Percentiles rank a stretch among this genome's conserved stretches.
Evolutionary conservation across 1,284 basidiomycete genomes (phyloP).

Genomic region (Papiliotrema fonsecae): DNA sequence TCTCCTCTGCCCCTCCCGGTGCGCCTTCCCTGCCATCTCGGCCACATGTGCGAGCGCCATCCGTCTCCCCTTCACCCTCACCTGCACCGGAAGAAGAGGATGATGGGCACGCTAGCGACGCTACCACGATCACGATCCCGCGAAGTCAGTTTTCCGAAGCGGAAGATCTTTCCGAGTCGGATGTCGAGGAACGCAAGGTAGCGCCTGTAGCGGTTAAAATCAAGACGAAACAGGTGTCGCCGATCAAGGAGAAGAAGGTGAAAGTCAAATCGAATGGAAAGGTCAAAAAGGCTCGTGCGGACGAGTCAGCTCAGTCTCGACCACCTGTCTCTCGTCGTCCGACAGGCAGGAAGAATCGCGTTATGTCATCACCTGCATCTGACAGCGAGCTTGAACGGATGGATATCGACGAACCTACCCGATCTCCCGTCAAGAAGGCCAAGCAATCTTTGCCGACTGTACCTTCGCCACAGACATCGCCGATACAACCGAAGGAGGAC

Average conservation of each 20-base stretch:
- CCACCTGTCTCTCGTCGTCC: background rate
- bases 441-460: background rate
- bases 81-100: background rate
- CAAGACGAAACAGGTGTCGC: too few species aligned
- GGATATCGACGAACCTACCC: slow-evolving; percentile 4
- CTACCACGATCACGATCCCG: slow-evolving; percentile 32
- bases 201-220: too few species aligned
- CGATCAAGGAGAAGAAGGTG: background rate
- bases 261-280: background rate
- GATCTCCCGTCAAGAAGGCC: background rate
- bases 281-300: background rate
- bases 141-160: slow-evolving; percentile 20
- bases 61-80: slow-evolving; percentile 6
- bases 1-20: background rate
- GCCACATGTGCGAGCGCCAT: background rate
- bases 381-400: slow-evolving; percentile 11
- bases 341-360: slow-evolving; percentile 10
- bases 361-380: slow-evolving; percentile 17
- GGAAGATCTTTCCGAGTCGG: slow-evolving; percentile 4
- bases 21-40: background rate
- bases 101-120: slow-evolving; percentile 29
- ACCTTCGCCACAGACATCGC: background rate
- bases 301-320: background rate
- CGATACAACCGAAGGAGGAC: slow-evolving; percentile 10
- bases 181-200: slow-evolving; percentile 4